phyloP scores from a whole-genome alignment of 2,329 filamentous ascomycete species.

The Pseudogymnoascus verrucosus region DNA sequence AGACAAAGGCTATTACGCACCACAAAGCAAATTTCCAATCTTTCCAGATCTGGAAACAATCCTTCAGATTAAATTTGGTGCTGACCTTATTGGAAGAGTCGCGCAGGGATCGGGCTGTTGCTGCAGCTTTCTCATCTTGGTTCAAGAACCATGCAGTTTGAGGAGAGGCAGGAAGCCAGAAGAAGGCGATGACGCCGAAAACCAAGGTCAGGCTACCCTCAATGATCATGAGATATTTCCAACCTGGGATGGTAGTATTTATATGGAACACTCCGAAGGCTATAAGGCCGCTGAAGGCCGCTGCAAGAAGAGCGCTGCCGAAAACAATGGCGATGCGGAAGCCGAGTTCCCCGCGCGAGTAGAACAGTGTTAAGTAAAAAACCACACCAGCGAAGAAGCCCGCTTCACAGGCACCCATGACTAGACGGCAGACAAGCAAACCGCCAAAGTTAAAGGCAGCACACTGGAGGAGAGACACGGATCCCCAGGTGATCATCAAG shows the following conservation, averaged over 20 bases:
- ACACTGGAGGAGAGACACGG: constrained; percentile 34
- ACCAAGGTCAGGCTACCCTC: constrained; percentile 33
- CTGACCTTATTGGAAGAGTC: constrained; percentile 36
- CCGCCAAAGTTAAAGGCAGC: constrained; percentile 29
- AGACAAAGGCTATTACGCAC: constrained; percentile 39
- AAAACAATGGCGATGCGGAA: constrained; percentile 39
- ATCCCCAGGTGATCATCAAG: constrained; percentile 41
- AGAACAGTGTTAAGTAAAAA: constrained; percentile 46
- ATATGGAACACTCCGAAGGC: constrained; percentile 40
- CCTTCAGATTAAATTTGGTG: constrained; percentile 31
- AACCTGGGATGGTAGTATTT: constrained; percentile 37
- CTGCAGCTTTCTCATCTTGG: constrained; percentile 28
- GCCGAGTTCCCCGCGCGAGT: constrained; percentile 33
- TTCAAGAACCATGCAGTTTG: constrained; percentile 14
- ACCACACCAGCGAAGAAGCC: constrained; percentile 48
- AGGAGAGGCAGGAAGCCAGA: constrained; percentile 11
- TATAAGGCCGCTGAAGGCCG: constrained; percentile 33
- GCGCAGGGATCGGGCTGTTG: constrained; percentile 35
- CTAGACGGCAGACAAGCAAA: constrained; percentile 28
- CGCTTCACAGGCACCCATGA: constrained; percentile 38
- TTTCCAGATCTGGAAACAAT: constrained; percentile 36
- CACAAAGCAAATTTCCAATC: constrained; percentile 36
- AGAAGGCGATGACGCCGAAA: constrained; percentile 18
- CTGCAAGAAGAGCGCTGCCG: constrained; percentile 33
- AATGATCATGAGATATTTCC: constrained; percentile 38